These are phyloP conservation scores for Prunus armeniaca DNA, from an alignment of 306 rosid species.

Conservation along the genomic window DNA sequence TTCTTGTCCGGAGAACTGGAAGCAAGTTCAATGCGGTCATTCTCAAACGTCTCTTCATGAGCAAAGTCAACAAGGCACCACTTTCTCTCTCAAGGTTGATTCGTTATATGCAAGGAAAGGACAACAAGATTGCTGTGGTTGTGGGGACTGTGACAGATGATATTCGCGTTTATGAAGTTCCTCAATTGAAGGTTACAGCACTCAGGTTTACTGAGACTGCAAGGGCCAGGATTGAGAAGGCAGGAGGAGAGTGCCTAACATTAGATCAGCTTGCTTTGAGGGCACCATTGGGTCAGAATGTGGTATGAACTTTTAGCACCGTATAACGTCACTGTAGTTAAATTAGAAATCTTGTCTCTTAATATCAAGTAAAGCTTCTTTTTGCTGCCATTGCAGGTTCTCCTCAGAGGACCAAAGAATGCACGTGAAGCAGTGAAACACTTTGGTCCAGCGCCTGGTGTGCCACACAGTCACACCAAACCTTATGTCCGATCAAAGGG, in stretches of 20 bases:
- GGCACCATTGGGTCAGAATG: constrained; percentile 62
- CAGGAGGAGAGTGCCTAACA: constrained; percentile 62
- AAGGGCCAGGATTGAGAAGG: constrained; percentile 66
- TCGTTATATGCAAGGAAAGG: constrained; percentile 55
- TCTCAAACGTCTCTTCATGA: constrained; percentile 65
- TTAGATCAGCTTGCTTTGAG: constrained; percentile 58
- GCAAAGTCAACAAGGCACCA: constrained; percentile 71
- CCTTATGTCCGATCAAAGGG: constrained; percentile 52
- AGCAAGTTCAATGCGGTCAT: constrained; percentile 49
- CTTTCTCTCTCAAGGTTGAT: constrained; percentile 65
- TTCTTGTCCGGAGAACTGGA: constrained; percentile 82
- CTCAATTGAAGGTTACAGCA: constrained; percentile 53
- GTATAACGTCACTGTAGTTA: neutral
- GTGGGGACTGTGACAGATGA: constrained; percentile 63
- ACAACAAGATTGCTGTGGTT: constrained; percentile 55
- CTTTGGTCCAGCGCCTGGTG: constrained; percentile 70
- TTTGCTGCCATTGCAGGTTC: constrained; percentile 37
- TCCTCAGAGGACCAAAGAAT: constrained; percentile 60
- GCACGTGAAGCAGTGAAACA: constrained; percentile 68
- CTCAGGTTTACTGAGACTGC: constrained; percentile 71
- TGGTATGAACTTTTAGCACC: constrained; percentile 25
- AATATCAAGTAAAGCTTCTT: neutral
- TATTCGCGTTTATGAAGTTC: constrained; percentile 47
- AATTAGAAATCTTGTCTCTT: neutral
- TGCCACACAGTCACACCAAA: constrained; percentile 64